Conservation (phyloP, 1,139 yeast species). For the Zygotorulaspora mrakii region DNA sequence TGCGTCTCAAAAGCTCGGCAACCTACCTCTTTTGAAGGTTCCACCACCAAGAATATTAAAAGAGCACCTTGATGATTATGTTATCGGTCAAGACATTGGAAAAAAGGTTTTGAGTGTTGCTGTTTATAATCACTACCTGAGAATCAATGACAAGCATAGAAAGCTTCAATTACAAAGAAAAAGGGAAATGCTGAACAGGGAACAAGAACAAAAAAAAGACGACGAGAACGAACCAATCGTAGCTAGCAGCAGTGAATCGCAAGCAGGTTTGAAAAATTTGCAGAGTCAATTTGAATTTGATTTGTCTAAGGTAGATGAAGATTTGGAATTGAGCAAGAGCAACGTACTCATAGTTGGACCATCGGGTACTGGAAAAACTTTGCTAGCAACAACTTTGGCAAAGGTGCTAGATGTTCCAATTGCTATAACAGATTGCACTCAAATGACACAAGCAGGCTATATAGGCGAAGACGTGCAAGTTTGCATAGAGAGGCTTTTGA, state of each 20-base stretch:
- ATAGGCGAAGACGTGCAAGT: conserved; percentile 56
- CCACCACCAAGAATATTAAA: conserved; percentile 47
- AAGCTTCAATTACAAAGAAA: conserved; percentile 23
- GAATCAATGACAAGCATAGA: conserved; percentile 42
- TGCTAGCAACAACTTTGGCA: conserved; percentile 51
- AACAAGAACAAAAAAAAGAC: conserved; percentile 19
- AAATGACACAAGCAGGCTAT: conserved; percentile 56
- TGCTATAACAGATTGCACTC: conserved; percentile 53
- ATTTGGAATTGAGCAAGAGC: conserved; percentile 46
- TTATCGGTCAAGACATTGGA: conserved; percentile 50
- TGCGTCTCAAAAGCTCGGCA: conserved; percentile 21
- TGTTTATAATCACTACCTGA: conserved; percentile 49
- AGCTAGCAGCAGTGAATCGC: conserved; percentile 29
- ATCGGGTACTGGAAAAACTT: conserved; percentile 53
- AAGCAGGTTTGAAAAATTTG: conserved; percentile 32
- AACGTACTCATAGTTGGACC: conserved; percentile 53
- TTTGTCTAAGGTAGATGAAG: conserved; percentile 32
- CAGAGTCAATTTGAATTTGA: conserved; percentile 31
- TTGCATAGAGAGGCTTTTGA: conserved; percentile 48
- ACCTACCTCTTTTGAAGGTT: conserved; percentile 22
- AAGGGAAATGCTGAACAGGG: conserved; percentile 16
- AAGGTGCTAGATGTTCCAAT: conserved; percentile 48
- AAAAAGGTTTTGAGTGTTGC: conserved; percentile 55
- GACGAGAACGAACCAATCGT: conserved; percentile 18
- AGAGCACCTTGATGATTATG: conserved; percentile 44